phyloP scores from a whole-genome alignment of 176 grass and related monocot species.

The Saccharum officinarum region DNA sequence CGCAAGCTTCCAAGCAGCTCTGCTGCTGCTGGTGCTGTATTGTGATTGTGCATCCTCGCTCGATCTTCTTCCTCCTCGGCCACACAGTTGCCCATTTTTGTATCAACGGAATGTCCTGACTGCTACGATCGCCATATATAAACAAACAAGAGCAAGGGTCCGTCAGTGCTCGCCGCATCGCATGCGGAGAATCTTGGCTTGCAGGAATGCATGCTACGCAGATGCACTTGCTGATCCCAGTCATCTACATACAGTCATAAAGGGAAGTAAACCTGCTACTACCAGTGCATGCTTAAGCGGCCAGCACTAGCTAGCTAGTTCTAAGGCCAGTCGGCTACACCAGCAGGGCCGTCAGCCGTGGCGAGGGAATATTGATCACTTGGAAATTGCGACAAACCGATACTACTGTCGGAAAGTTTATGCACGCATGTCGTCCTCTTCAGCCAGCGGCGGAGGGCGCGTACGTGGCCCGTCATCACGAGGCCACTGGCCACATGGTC shows the following conservation, averaged over 20 bases:
- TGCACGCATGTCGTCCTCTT: no score
- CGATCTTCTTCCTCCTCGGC: neutral
- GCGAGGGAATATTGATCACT: no score
- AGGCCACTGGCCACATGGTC: no score
- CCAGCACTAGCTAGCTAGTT: no score
- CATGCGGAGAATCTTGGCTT: constrained; percentile 3
- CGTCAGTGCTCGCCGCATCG: neutral
- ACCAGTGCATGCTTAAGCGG: no score
- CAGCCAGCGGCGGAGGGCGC: no score
- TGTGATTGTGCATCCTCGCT: neutral
- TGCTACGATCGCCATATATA: neutral
- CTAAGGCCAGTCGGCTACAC: no score
- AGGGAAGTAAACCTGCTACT: neutral
- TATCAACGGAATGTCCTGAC: neutral
- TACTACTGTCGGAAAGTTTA: no score
- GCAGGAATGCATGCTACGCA: neutral
- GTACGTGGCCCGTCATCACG: no score
- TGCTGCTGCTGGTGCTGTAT: neutral
- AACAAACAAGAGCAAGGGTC: neutral
- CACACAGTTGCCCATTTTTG: neutral
- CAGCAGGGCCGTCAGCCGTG: no score
- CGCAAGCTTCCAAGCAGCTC: neutral
- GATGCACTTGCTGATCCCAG: neutral
- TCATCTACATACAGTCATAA: neutral
- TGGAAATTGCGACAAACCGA: no score